A percentile compares a stretch with the other conserved stretches of the same genome.
Evolutionary conservation across 441 rosid species (phyloP).

Genomic region (Adansonia grandidieri): DNA sequence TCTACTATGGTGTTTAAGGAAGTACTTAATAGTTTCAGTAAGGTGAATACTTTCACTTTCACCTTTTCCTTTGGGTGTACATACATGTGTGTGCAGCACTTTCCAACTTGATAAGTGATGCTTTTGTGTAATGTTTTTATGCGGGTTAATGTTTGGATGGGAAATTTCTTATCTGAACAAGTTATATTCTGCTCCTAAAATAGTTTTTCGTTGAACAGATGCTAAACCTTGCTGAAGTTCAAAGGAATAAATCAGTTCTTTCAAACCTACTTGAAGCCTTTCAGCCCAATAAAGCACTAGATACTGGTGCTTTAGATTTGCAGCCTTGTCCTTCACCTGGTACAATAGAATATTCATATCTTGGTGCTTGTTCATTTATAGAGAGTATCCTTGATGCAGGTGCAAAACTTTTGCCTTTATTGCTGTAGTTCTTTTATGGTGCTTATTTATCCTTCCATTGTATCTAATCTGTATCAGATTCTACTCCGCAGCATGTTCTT

Average conservation of each 20-base stretch:
- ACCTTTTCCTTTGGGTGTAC: neutral
- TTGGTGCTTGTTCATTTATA: slow-evolving; percentile 64
- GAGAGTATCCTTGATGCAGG: slow-evolving; percentile 68
- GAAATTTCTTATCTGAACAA: slow-evolving; percentile 13
- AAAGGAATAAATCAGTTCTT: slow-evolving; percentile 51
- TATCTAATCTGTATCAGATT: slow-evolving; percentile 26
- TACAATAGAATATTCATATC: slow-evolving; percentile 63
- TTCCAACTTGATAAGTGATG: slow-evolving; percentile 20
- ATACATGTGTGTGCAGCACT: neutral
- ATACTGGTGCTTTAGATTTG: slow-evolving; percentile 41
- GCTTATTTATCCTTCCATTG: neutral
- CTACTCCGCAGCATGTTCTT: slow-evolving; percentile 66
- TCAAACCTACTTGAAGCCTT: slow-evolving; percentile 67
- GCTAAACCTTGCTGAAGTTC: slow-evolving; percentile 58
- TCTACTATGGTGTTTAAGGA: slow-evolving; percentile 61
- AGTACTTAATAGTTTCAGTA: slow-evolving; percentile 64
- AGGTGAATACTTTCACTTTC: slow-evolving; percentile 47
- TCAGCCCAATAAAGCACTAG: slow-evolving; percentile 51
- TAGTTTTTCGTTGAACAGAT: slow-evolving; percentile 48
- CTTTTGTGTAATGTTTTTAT: neutral
- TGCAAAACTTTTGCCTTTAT: slow-evolving; percentile 33
- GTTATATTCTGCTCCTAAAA: slow-evolving; percentile 27
- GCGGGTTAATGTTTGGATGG: neutral
- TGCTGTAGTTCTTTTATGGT: slow-evolving; percentile 17
- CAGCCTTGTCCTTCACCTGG: slow-evolving; percentile 57